These are phyloP conservation scores for Hysterium pulicare DNA, from an alignment of 2,329 filamentous ascomycete genomes.

Conservation along the genomic window DNA sequence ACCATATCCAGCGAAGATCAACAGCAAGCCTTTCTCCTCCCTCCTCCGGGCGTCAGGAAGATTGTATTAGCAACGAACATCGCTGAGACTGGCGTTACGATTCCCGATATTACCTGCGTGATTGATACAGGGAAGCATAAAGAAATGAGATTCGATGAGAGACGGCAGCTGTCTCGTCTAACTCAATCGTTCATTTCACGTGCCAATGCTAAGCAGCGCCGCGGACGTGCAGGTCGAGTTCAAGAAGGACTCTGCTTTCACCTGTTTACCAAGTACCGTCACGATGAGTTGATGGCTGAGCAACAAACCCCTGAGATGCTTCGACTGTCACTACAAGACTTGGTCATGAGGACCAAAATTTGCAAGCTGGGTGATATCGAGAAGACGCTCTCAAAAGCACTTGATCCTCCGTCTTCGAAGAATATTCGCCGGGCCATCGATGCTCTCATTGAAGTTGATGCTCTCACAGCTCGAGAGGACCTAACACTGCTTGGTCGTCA, in stretches of 20 bases:
- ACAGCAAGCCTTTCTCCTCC: slow-evolving; percentile 84
- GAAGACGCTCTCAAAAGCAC: slow-evolving; percentile 77
- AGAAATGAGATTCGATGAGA: slow-evolving; percentile 95
- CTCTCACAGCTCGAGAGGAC: slow-evolving; percentile 75
- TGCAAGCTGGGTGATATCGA: slow-evolving; percentile 95
- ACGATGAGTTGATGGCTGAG: slow-evolving; percentile 79
- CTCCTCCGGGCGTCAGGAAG: slow-evolving; percentile 78
- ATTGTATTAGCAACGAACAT: slow-evolving; percentile 98
- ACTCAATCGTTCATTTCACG: slow-evolving; percentile 94
- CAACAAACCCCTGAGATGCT: slow-evolving; percentile 97
- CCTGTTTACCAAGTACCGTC: slow-evolving; percentile 84
- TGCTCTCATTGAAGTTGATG: slow-evolving; percentile 87
- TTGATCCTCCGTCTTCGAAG: slow-evolving; percentile 86
- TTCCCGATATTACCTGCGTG: slow-evolving; percentile 95
- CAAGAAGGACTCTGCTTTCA: slow-evolving; percentile 95
- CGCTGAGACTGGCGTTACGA: slow-evolving; percentile 96
- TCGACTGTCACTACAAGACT: slow-evolving; percentile 85
- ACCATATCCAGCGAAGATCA: slow-evolving; percentile 95
- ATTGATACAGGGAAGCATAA: slow-evolving; percentile 96
- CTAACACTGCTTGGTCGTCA: slow-evolving; percentile 83
- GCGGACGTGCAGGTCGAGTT: slow-evolving; percentile 90
- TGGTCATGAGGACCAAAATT: slow-evolving; percentile 95
- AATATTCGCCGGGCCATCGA: slow-evolving; percentile 93
- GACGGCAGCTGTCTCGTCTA: slow-evolving; percentile 81
- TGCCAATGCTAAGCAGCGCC: slow-evolving; percentile 91